Base-by-base conservation (phyloP, 129 eudicot species). In the Deinandra increscens region DNA sequence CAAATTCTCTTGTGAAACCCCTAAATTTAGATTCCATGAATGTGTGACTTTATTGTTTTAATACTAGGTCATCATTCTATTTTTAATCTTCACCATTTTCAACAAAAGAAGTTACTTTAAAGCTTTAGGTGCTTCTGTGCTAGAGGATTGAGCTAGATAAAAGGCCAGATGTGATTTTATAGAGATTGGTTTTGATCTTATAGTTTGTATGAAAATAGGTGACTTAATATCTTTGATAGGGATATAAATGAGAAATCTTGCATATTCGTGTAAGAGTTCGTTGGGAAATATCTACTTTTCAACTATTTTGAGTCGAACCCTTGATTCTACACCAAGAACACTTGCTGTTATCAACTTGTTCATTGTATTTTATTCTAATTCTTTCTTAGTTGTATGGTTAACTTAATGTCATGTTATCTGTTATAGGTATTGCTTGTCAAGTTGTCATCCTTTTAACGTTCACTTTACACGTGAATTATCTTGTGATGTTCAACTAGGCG, bases 11-110 rank as follows among this genome's bases (percentile, higher is more conserved):
- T 0, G 3, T 58, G 22, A 3, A 53, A 68, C 29, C 80, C 70
- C 64, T 76, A 76, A 29, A 29, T 49, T 61, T 38, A 38, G 55
- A 71, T 49, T 2, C 26, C 26, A 61, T 61, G 81, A 26, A 61
- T 61, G 67, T 41, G 23, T 31, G 46, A 48, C 11, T 10, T 48
- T 46, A 10, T 23, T 36, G 46, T 65, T 74, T 74, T 11, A 19
- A 13, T 36, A 36, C 59, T 14, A 60, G 46, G 11, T 50, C 39
- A 20, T 62, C 18, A n/a, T 19, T 7, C 15, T 19, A 23, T 18
- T n/a, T 15, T 62, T 22, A 38, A 39, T 23, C 41, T 20, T 41
- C 58, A 58, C 23, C 15, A 29, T 29, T 13, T 22, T 26, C 45
- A 23, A 70, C 11, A 1, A 56, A 41, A 41, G 33, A 29, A 18